Conservation (phyloP, 352 stramenopile species). For the Phytophthora rubi region DNA sequence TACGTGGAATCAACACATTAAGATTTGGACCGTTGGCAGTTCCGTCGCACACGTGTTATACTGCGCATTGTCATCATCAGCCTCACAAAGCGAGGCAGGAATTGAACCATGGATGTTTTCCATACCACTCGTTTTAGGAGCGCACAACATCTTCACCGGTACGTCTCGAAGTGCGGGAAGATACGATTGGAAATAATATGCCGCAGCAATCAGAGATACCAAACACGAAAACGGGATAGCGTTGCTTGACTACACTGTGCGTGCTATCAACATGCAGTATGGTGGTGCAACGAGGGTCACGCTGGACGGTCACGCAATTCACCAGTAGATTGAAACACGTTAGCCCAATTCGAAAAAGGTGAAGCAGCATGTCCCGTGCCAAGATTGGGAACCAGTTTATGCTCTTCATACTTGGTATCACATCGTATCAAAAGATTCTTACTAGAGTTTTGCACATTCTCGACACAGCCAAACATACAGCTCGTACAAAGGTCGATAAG, state of each 20-base stretch:
- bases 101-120: neutral
- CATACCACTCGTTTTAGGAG: neutral
- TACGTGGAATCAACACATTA: neutral
- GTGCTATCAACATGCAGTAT: neutral
- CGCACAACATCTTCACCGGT: neutral
- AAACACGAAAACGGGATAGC: neutral
- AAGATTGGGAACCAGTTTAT: neutral
- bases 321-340: neutral
- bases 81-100: neutral
- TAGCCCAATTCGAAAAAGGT: neutral
- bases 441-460: neutral
- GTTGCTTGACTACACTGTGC: neutral
- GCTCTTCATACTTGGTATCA: neutral
- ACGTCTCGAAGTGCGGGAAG: neutral
- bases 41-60: neutral
- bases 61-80: neutral
- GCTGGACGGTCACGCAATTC: neutral
- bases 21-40: neutral
- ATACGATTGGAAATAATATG: neutral
- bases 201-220: neutral
- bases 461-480: neutral
- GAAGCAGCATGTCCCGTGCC: neutral
- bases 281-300: neutral
- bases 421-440: neutral
- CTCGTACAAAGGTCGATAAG: neutral